Base-by-base conservation (phyloP, 768 basidiomycete species). In the Boletus pseudo-olivaceus region DNA sequence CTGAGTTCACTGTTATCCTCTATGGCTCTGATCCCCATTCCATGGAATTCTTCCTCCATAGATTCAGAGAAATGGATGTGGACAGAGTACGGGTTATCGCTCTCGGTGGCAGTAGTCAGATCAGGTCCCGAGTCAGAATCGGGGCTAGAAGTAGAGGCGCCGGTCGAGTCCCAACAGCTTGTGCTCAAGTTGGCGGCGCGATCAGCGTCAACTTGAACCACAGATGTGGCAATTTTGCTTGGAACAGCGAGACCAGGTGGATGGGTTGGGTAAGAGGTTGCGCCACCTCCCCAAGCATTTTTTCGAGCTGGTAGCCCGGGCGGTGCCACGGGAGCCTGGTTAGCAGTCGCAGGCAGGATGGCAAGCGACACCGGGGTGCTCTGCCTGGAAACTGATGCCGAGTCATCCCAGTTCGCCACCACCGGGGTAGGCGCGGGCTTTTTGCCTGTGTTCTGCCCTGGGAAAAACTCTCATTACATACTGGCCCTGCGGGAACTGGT, bases 1-100 rank as follows among this genome's bases (percentile, higher is more conserved):
- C 15, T 45, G 23, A 66, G 56, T 0, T 49, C 57, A 2, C 35
- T 53, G 4, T 60, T 58, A 0, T 59, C 57, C 2, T 59, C 62
- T 1, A 54, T 15, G 9, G 55, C 42, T 32, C 47, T 52, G 56
- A 69, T 61, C 1, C 56, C 32, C 50, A 66, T 47, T 17, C 65
- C 61, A 35, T 71, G 63, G 34, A 69, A 65, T 17, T 67, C 70
- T 49, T 63, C 62, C 27, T 69, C 68, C 59, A 69, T 64, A 5
- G 58, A 57, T 19, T 62, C 70, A 5, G 62, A 62, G 37, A 66
- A 64, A n/a, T 60, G 45, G 39, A 71, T 49, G 34, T 54, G 59
- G 38, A 61, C 51, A 6, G 27, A 52, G 45, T 57, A 53, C 5
- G 63, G 67, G 29, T 71, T 55, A 41, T 71, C 64, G 10, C 64